phyloP scores from a whole-genome alignment of 306 rosid genomes.

The Begonia loranthoides region DNA sequence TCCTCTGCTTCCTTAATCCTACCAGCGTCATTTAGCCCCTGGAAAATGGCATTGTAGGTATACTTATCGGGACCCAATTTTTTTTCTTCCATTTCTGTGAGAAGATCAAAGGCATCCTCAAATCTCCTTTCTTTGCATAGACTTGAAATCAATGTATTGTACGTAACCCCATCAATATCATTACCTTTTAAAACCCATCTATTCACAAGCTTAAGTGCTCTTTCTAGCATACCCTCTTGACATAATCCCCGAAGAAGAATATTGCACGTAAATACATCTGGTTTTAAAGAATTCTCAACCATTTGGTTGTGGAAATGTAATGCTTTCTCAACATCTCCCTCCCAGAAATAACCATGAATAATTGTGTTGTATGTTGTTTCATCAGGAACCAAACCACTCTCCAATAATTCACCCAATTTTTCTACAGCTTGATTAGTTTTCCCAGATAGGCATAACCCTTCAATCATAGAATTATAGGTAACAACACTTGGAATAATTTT shows the following conservation, averaged over 20 bases:
- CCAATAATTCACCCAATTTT: constrained; percentile 61
- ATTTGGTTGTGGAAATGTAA: constrained; percentile 74
- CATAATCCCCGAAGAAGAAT: constrained; percentile 82
- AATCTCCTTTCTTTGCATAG: constrained; percentile 64
- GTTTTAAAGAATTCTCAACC: constrained; percentile 51
- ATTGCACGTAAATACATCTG: constrained; percentile 53
- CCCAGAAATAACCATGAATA: constrained; percentile 66
- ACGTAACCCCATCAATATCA: constrained; percentile 49
- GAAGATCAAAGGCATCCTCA: constrained; percentile 47
- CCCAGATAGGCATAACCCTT: constrained; percentile 50
- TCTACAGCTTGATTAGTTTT: constrained; percentile 61
- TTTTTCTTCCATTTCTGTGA: constrained; percentile 49
- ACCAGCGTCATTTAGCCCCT: constrained; percentile 37
- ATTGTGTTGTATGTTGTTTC: constrained; percentile 61
- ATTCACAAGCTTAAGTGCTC: constrained; percentile 56
- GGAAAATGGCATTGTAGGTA: constrained; percentile 47
- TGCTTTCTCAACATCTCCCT: constrained; percentile 65
- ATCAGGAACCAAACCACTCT: constrained; percentile 56
- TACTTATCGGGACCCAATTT: constrained; percentile 48
- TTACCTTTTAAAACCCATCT: constrained; percentile 57
- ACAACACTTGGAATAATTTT: constrained; percentile 46
- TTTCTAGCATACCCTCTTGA: constrained; percentile 54
- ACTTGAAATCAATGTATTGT: constrained; percentile 67
- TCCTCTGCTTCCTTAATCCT: constrained; percentile 54
- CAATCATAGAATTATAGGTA: constrained; percentile 61